Percentiles rank a stretch among this genome's conserved stretches.
phyloP scores from a whole-genome alignment of 2,329 filamentous ascomycete species.

The Colletotrichum brevisporum region DNA sequence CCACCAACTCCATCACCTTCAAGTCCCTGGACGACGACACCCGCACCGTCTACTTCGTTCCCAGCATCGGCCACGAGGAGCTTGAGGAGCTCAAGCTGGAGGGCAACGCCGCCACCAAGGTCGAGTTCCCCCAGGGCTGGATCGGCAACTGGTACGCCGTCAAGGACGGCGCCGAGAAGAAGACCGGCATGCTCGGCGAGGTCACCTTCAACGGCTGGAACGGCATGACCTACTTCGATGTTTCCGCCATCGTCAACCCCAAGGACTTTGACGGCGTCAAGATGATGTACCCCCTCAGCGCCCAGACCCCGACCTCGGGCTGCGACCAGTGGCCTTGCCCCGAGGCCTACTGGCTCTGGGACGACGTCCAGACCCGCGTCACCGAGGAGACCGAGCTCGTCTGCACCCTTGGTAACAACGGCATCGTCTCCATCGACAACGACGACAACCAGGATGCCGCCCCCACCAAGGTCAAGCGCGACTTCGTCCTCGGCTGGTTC shows the following conservation, averaged over 20 bases:
- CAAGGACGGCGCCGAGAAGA: conserved; percentile 57
- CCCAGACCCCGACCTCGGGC: conserved; percentile 60
- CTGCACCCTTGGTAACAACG: conserved; percentile 62
- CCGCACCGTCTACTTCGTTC: conserved; percentile 67
- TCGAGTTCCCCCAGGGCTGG: conserved; percentile 60
- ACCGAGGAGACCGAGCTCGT: conserved; percentile 64
- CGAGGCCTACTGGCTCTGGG: conserved; percentile 66
- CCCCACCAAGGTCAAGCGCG: conserved; percentile 46
- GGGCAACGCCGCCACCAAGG: conserved; percentile 54
- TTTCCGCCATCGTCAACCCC: conserved; percentile 70
- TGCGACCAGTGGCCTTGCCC: conserved; percentile 67
- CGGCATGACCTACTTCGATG: conserved; percentile 69
- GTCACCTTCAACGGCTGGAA: conserved; percentile 63
- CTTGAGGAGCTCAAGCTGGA: conserved; percentile 57
- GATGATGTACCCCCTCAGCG: conserved; percentile 63
- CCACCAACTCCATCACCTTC: conserved; percentile 68
- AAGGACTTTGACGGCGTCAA: conserved; percentile 66
- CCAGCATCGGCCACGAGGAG: conserved; percentile 53
- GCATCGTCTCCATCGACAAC: conserved; percentile 44
- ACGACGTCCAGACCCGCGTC: conserved; percentile 70
- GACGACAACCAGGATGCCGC: conserved; percentile 34
- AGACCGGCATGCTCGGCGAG: conserved; percentile 68
- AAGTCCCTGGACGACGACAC: conserved; percentile 67
- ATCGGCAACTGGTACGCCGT: conserved; percentile 67
- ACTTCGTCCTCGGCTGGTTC: conserved; percentile 51